Conservation (phyloP, 495 filamentous ascomycete species). For the Wilcoxina mikolae region DNA sequence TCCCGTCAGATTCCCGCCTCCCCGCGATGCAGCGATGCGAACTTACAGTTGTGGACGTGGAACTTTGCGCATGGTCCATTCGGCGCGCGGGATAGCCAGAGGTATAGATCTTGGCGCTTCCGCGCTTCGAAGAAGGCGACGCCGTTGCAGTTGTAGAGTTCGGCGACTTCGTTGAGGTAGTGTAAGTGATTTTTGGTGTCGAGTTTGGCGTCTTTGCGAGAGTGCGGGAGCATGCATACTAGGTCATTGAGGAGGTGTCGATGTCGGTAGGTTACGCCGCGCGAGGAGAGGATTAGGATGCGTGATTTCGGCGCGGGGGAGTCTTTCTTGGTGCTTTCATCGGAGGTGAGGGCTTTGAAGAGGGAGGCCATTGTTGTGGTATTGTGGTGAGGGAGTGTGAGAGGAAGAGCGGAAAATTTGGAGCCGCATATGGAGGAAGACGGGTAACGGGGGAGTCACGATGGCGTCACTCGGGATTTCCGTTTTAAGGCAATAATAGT, state of each 20-base stretch:
- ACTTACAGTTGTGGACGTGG: conserved; percentile 51
- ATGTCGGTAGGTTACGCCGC: conserved; percentile 86
- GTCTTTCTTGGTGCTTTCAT: conserved; percentile 38
- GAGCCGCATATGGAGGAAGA: background rate
- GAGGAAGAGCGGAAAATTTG: background rate
- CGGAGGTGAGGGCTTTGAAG: conserved; percentile 72
- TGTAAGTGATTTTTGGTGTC: conserved; percentile 90
- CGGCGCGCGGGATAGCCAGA: conserved; percentile 85
- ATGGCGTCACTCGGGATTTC: no score
- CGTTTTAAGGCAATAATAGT: no score
- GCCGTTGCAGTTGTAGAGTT: conserved; percentile 98
- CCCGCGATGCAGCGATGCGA: background rate
- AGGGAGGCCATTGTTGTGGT: conserved; percentile 65
- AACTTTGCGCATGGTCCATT: conserved; percentile 91
- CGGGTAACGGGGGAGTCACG: no score
- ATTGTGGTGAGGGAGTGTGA: background rate
- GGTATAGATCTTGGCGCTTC: conserved; percentile 86
- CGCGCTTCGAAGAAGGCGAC: conserved; percentile 91
- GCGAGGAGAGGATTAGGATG: conserved; percentile 74
- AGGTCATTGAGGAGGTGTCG: conserved; percentile 87
- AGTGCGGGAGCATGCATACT: conserved; percentile 74
- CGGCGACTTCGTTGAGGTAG: conserved; percentile 88
- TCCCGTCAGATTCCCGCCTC: background rate
- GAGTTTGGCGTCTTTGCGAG: conserved; percentile 85
- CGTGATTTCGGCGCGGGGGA: conserved; percentile 47